Base-by-base conservation (phyloP, 345 rosid genomes). In the Eutrema heterophyllum region DNA sequence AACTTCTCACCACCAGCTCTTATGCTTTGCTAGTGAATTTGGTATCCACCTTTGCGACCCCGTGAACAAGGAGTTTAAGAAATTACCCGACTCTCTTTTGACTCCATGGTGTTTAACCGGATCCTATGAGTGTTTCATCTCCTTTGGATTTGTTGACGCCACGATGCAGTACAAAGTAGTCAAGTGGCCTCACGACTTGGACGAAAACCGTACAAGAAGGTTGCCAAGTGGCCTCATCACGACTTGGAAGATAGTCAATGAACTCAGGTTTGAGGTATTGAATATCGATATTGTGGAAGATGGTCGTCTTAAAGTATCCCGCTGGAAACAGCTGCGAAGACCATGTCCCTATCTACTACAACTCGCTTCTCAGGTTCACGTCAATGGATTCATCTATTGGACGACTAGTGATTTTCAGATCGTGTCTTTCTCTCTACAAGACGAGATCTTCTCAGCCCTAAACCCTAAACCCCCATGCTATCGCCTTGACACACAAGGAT, bases 291-390 rank as follows among this genome's bases (percentile, higher is more conserved):
- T 67, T 1, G 48, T 36, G 10, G 61, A 3, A 26, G 26, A 52
- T 51, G 60, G 71, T 56, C 15, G 61, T 15, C 61, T 52, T 52
- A 39, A 39, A 52, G 16, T 15, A n/a, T 27, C 61, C 5, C 14
- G 10, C 1, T 39, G 51, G 71, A 67, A 14, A 52, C n/a, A 6
- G 58, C 5, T 24, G 33, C 18, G n/a, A 0, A 66, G n/a, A 9
- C 21, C 14, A 67, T 67, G 50, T 27, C 61, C 61, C 11, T 67
- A 39, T 67, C 71, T 67, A 0, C 26, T 38, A 14, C 36, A 51
- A 26, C 49, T 38, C n/a, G 38, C 71, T 11, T 67, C 71, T n/a
- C 71, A 38, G 4, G 50, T 67, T 52, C 27, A n/a, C 29, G 71
- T 52, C 16, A 26, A 36, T 51, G 48, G 48, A 3, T 35, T 8